Percentiles rank a stretch among this genome's conserved stretches.
These are phyloP conservation scores for Hymenoscyphus fructigenus DNA, from an alignment of 2,329 filamentous ascomycete genomes.

Conservation along the genomic window DNA sequence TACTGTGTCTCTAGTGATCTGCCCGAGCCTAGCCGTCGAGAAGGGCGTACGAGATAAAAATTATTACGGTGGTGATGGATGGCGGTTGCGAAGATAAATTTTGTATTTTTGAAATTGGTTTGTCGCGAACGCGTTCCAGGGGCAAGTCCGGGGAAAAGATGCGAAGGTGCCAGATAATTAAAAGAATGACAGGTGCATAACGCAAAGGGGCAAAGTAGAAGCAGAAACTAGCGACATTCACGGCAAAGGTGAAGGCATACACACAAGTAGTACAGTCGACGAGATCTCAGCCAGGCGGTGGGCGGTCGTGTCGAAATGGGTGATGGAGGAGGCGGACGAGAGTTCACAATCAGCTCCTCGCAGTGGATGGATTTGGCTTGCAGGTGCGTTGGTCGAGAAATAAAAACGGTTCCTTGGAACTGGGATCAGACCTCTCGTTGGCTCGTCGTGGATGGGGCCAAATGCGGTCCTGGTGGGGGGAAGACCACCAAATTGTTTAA, in stretches of 20 bases:
- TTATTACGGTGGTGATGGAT: not conserved
- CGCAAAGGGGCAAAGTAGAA: not conserved
- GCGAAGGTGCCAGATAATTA: not conserved
- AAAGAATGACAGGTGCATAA: not conserved
- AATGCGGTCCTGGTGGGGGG: not conserved
- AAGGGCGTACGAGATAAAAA: slow-evolving; percentile 6
- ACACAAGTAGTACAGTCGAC: not conserved
- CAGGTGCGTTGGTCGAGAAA: not conserved
- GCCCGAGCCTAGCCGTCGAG: slow-evolving; percentile 17
- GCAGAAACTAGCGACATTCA: not conserved
- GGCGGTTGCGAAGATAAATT: not conserved
- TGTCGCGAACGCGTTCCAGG: slow-evolving; percentile 2
- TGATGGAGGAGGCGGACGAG: not conserved
- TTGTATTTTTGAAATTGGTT: not conserved
- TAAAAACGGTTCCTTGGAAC: not conserved
- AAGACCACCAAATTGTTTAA: not conserved
- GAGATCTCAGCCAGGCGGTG: not conserved
- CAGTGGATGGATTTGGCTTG: not conserved
- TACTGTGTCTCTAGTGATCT: slow-evolving; percentile 45
- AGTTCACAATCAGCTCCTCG: not conserved
- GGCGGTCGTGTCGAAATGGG: not conserved
- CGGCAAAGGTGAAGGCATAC: not conserved
- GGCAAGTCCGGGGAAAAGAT: not conserved
- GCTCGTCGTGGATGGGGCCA: not conserved
- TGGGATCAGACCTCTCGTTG: not conserved